Conservation (phyloP, 805 yeast species). For the Scheffersomyces stipitis region DNA sequence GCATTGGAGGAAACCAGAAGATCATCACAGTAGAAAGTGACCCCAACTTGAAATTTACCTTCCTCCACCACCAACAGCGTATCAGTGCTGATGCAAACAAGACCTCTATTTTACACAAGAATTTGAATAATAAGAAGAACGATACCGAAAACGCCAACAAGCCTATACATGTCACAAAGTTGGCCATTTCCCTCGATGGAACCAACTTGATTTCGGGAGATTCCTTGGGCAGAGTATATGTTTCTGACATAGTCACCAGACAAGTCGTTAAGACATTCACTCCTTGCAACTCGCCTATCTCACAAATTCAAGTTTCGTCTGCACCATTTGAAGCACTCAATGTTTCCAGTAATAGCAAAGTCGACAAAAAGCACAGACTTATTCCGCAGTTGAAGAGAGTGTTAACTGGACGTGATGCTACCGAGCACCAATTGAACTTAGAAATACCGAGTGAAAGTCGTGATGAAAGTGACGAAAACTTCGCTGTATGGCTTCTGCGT, state of each 20-base stretch:
- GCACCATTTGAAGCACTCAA: constrained; percentile 19
- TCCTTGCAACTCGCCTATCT: constrained; percentile 36
- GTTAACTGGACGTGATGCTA: constrained; percentile 39
- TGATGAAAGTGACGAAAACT: constrained; percentile 26
- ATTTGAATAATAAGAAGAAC: constrained; percentile 12
- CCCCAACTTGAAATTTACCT: constrained; percentile 47
- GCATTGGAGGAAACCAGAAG: constrained; percentile 59
- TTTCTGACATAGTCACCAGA: constrained; percentile 68
- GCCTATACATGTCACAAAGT: constrained; percentile 44
- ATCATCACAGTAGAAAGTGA: constrained; percentile 54
- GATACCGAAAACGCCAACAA: constrained; percentile 12
- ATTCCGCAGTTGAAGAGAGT: constrained; percentile 70
- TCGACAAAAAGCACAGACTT: constrained; percentile 40
- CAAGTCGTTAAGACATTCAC: constrained; percentile 63
- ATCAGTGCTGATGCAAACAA: background rate
- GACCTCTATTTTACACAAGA: constrained; percentile 3
- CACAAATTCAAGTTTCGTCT: constrained; percentile 24
- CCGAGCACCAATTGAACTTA: constrained; percentile 43
- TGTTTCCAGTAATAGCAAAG: constrained; percentile 14
- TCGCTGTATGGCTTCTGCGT: constrained; percentile 49
- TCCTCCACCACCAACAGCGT: constrained; percentile 48
- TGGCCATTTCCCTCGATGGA: constrained; percentile 73
- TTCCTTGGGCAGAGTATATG: constrained; percentile 60
- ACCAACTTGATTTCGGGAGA: constrained; percentile 74
- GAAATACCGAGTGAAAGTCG: constrained; percentile 26